A percentile compares a stretch with the other conserved stretches of the same genome.
Conservation (phyloP, 106 monocot species). For the Agapanthus africanus region DNA sequence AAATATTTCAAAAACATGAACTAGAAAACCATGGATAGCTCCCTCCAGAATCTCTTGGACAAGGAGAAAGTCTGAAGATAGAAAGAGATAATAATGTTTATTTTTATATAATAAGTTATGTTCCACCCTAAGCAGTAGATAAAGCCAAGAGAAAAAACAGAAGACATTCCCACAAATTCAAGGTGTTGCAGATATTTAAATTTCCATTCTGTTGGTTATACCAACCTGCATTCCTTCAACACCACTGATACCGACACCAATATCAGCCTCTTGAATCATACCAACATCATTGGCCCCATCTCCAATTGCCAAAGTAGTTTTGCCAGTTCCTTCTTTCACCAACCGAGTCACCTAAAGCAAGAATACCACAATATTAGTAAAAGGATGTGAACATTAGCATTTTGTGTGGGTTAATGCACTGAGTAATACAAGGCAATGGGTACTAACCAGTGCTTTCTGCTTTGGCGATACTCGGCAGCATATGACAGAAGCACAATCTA, state of each 20-base stretch:
- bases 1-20: too few species aligned
- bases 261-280: conserved; percentile 78
- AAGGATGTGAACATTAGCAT: too few species aligned
- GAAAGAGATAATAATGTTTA: too few species aligned
- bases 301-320: conserved; percentile 56
- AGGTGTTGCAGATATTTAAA: neutral
- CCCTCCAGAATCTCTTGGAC: too few species aligned
- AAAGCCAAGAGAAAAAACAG: neutral
- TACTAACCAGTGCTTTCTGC: conserved; percentile 55
- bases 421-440: neutral
- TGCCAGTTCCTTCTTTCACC: conserved; percentile 67
- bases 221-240: conserved; percentile 74
- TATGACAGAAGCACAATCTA: conserved; percentile 67
- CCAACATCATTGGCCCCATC: conserved; percentile 81
- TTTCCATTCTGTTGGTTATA: neutral
- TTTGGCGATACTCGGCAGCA: conserved; percentile 69
- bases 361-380: too few species aligned
- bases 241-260: conserved; percentile 68
- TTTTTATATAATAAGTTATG: too few species aligned
- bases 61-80: too few species aligned
- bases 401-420: too few species aligned
- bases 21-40: too few species aligned
- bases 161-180: neutral
- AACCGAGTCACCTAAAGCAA: conserved; percentile 47
- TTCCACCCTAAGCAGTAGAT: too few species aligned